Evolutionary conservation across 1,284 basidiomycete genomes (phyloP), one percentile per base, ranked within the genome.

Genomic region (Moesziomyces sp.): DNA sequence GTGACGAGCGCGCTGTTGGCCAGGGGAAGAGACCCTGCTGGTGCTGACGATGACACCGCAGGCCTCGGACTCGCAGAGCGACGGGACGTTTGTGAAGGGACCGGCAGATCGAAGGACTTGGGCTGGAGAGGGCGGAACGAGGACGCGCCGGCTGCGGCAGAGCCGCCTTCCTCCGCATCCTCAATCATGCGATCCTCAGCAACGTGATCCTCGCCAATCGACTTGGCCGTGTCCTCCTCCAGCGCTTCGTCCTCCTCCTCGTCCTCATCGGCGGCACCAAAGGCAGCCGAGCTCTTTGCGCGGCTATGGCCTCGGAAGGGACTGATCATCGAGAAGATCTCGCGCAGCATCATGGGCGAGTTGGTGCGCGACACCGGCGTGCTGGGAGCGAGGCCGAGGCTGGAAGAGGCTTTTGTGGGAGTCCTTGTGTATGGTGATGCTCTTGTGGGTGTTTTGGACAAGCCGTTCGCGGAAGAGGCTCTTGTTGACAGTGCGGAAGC

Each of bases 241-340:
- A 16, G 23, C 23, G 33, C 2, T 6, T 46, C 52, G 5, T 42
- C 42, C 6, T 19, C 45, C 19, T 65, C 46, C 5, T 59, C 53
- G 3, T 58, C 52, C 0, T 11, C 47, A 24, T 67, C 67, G 23
- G 61, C 58, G 26, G 51, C 67, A 5, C 72, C 72, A 35, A 74
- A 74, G 2, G 72, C 72, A 50, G 72, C 72, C 14, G 72, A 74
- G 23, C 67, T 62, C n/a, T 42, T 35, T 13, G 72, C 72, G 7
- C 63, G 47, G 42, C 67, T 66, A 53, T 51, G 49, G 5, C 58
- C 58, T 0, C 72, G 51, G 54, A 74, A 74, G 44, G 72, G 72
- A 46, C 72, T 74, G 57, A 71, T 74, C 56, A 74, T 70, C 6
- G 58, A 61, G 38, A 74, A 67, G 51, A 74, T 64, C 50, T 70